Evolutionary conservation across 2,329 filamentous ascomycete genomes (phyloP), one percentile per base, ranked within the genome.

Genomic region (Colletotrichum zoysiae): DNA sequence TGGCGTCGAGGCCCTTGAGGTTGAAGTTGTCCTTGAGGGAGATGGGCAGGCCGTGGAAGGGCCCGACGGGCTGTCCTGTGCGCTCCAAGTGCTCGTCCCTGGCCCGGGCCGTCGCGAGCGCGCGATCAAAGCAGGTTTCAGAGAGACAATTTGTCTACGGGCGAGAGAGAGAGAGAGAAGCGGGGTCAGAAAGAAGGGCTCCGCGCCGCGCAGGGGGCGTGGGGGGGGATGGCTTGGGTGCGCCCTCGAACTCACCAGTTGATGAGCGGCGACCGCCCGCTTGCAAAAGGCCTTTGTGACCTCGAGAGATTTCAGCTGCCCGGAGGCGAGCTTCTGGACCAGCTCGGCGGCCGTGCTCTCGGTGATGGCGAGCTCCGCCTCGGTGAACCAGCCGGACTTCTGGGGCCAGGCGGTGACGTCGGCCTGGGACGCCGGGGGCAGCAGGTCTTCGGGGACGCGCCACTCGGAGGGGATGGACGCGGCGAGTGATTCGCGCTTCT

Each of bases 21-120:
- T 92, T 87, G 83, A 93, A 91, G 76, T 91, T 90, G 80, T 94
- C 92, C 76, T 94, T 94, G 58, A 94, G 84, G 0, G 90, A 90
- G 40, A 91, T 80, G 3, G 90, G 90, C 1, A 92, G 82, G 70
- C 78, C 92, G 78, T 94, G 92, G 1, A 94, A 84, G 2, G 91
- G 91, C 0, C 92, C 92, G 0, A 84, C 30, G 0, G 83, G 79
- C 48, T 86, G 80, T 12, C 86, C 84, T 1, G 85, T 86, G 42
- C 76, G 75, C n/a, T 80, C 79, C 1, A 88, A 74, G 70, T 89
- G 79, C n/a, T 82, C 81, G 75, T 92, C 90, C 1, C 87, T 80
- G 3, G 79, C 75, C 46, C 78, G 78, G 0, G 89, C 89, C 2
- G 81, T 84, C 2, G 78, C 70, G 2, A 91, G 76, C 5, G 87